phyloP scores from a whole-genome alignment of 1,284 basidiomycete genomes.

The Polyporus tsugae region DNA sequence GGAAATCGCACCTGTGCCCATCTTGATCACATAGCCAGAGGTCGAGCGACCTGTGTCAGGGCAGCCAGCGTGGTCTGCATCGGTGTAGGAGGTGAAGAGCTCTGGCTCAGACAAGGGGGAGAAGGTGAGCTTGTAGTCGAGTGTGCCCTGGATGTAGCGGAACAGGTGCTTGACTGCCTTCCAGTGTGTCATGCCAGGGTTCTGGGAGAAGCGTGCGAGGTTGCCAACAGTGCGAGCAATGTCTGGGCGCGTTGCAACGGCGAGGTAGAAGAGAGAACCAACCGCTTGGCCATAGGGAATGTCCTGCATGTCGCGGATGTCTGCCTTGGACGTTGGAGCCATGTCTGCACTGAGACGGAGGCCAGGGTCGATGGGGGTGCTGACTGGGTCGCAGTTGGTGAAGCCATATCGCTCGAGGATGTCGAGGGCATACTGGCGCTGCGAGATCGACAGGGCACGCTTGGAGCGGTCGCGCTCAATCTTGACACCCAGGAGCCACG shows the following conservation, averaged over 20 bases:
- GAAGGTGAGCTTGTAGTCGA: conserved; percentile 2
- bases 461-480: background rate
- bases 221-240: conserved; percentile 17
- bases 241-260: conserved; percentile 21
- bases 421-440: conserved; percentile 1
- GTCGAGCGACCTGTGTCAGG: conserved; percentile 11
- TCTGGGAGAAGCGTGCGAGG: conserved; percentile 17
- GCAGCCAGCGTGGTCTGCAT: conserved; percentile 14
- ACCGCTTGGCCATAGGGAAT: conserved; percentile 16
- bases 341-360: background rate
- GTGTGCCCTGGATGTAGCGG: conserved; percentile 34
- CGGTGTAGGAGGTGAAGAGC: background rate
- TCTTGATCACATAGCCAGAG: conserved; percentile 10
- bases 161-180: conserved; percentile 31
- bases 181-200: conserved; percentile 33
- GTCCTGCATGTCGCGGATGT: conserved; percentile 3
- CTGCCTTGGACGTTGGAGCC: no score
- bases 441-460: background rate
- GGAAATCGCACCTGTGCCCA: conserved; percentile 17
- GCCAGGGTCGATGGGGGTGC: background rate
- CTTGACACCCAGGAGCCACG: background rate
- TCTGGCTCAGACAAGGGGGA: background rate
- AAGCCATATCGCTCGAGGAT: background rate
- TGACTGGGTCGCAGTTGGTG: conserved; percentile 3
- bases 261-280: conserved; percentile 17